Evolutionary conservation across 208 protist genomes (phyloP), one percentile per base, ranked within the genome.

Genomic region (Leishmania arabica): DNA sequence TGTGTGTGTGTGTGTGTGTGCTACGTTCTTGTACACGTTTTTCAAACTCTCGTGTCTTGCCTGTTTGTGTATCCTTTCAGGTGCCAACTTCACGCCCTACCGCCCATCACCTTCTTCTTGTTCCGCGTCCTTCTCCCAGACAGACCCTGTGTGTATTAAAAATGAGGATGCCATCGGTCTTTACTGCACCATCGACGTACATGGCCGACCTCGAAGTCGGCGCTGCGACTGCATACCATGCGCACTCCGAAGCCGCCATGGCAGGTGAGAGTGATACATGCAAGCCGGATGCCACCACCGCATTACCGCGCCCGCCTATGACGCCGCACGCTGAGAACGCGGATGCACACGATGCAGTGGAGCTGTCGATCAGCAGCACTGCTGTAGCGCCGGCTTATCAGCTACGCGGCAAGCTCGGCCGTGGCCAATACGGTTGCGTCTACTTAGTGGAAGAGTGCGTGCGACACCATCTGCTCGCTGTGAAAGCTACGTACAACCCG

Each of bases 401-500:
- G 51, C 68, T 84, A 42, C 81, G 77, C 56, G 78, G 84, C 2
- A 77, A 88, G 49, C 76, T 84, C 9, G 81, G 81, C 27, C 75
- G 76, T 42, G 81, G 81, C 76, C 75, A 80, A 70, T 84, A 84
- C 60, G 81, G 81, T 13, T 77, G 81, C 47, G 81, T 84, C 21
- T 84, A 64, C 34, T 77, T 84, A 8, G 62, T 84, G 6, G 81
- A 84, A 76, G 70, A 84, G 45, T 84, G 76, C 42, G 76, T 77
- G 53, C 81, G 80, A 47, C 81, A 64, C 49, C 81, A 71, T 47
- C 65, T 84, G 27, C 60, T 84, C 13, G 84, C 84, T 31, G 75
- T 88, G 73, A 88, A 82, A 27, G 72, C 84, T 6, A 83, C 80
- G 17, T 84, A 80, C 62, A 69, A 81, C 56, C 80, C 84, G 1